Evolutionary conservation across 305 asterid species (phyloP), one percentile per base, ranked within the genome.

Genomic region (Fraxinus xanthoxyloides): DNA sequence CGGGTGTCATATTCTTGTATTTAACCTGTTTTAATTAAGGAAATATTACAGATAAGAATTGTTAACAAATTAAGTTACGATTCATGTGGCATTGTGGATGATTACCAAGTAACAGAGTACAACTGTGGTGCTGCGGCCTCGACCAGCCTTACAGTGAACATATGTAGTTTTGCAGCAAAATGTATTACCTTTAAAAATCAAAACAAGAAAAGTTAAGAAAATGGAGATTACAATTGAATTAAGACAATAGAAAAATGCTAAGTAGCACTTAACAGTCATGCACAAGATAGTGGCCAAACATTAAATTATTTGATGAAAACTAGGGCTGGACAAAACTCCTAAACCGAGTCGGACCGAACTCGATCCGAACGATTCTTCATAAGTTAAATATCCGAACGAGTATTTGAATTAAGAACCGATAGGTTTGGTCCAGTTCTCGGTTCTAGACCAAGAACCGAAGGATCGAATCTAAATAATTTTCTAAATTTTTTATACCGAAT

Each of bases 41-140:
- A 7, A 46, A 38, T 72, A 31, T 79, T 38, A 76, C 43, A 17
- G 32, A 63, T 7, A 31, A 79, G 79, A 56, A 82, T 24, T 82
- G 34, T 70, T 23, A 54, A 12, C 69, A 30, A 46, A 19, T n/a
- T 67, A 78, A 31, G 61, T 61, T 81, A 26, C 63, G 38, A 79
- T 61, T 72, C 74, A 54, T 80, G 67, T 77, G 23, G 30, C 75
- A 34, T 26, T 9, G n/a, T 12, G 7, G 83, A 65, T 65, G 75
- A 81, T 10, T 89, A 94, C 98, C 90, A 94, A 90, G 87, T 93
- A 94, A 90, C 98, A 94, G 35, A 94, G 92, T 77, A 94, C 98
- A 77, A 94, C 89, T 0, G 98, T 94, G 10, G 98, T 94, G 89
- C 97, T 94, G 82, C 97, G 95, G 51, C 98, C 98, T 78, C 97